Conservation (phyloP, 495 filamentous ascomycete species). For the Penicillium simplicissimum region DNA sequence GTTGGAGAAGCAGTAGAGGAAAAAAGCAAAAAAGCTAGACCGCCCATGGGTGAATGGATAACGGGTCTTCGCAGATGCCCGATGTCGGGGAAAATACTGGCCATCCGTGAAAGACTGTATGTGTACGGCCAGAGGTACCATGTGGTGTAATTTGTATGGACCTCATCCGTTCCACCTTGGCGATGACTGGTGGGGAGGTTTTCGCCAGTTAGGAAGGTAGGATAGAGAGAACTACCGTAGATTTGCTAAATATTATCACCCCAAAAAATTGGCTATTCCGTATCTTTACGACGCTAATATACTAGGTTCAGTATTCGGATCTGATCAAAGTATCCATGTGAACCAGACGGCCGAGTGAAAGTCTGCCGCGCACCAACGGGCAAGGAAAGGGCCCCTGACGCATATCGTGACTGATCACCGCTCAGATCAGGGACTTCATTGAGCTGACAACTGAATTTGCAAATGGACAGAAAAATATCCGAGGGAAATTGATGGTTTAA, state of each 20-base stretch:
- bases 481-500: background rate
- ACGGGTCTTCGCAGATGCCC: conserved; percentile 10
- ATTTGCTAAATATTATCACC: background rate
- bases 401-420: background rate
- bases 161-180: background rate
- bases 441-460: background rate
- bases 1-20: background rate
- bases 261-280: background rate
- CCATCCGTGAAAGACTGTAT: background rate
- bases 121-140: background rate
- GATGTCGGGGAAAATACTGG: conserved; percentile 23
- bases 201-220: background rate
- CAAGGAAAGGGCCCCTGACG: background rate
- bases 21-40: background rate
- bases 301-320: background rate
- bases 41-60: background rate
- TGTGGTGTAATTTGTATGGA: background rate
- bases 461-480: background rate
- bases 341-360: background rate
- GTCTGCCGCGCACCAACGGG: background rate
- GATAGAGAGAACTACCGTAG: background rate
- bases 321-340: background rate
- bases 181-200: background rate
- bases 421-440: background rate
- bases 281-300: background rate